phyloP scores from a whole-genome alignment of 805 yeast species.

The Starmerella vitae region DNA sequence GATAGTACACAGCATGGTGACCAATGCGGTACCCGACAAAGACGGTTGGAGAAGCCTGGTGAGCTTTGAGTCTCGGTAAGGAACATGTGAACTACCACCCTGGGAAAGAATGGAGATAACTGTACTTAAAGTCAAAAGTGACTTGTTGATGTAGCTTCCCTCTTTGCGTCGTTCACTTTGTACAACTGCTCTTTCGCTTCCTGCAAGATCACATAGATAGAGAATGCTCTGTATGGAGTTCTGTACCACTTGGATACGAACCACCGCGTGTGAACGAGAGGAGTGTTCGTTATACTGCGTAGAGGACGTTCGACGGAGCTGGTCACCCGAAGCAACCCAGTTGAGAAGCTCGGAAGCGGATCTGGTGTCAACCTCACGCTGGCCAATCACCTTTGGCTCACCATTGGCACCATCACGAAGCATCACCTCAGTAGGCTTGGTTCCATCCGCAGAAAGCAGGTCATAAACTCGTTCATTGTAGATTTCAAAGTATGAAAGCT shows the following conservation, averaged over 20 bases:
- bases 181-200: conserved; percentile 76
- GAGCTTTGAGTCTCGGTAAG: conserved; percentile 84
- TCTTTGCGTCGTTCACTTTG: conserved; percentile 76
- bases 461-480: conserved; percentile 82
- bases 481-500: conserved; percentile 67
- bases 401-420: conserved; percentile 59
- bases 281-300: conserved; percentile 82
- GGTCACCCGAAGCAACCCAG: conserved; percentile 56
- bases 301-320: conserved; percentile 63
- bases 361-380: conserved; percentile 46
- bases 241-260: conserved; percentile 47
- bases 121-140: conserved; percentile 76
- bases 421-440: conserved; percentile 30
- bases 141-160: conserved; percentile 85
- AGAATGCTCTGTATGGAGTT: conserved; percentile 41
- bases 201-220: conserved; percentile 89
- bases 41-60: conserved; percentile 88
- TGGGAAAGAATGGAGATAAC: conserved; percentile 72
- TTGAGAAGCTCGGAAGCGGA: conserved; percentile 47
- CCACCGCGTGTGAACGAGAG: conserved; percentile 84
- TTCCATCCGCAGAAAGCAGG: conserved; percentile 32
- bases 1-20: conserved; percentile 76
- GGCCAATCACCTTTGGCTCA: conserved; percentile 66
- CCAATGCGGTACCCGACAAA: conserved; percentile 70
- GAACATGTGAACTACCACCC: conserved; percentile 49